Evolutionary conservation across 208 protist species (phyloP), one percentile per base, ranked within the genome.

Genomic region (Leishmania guyanensis): DNA sequence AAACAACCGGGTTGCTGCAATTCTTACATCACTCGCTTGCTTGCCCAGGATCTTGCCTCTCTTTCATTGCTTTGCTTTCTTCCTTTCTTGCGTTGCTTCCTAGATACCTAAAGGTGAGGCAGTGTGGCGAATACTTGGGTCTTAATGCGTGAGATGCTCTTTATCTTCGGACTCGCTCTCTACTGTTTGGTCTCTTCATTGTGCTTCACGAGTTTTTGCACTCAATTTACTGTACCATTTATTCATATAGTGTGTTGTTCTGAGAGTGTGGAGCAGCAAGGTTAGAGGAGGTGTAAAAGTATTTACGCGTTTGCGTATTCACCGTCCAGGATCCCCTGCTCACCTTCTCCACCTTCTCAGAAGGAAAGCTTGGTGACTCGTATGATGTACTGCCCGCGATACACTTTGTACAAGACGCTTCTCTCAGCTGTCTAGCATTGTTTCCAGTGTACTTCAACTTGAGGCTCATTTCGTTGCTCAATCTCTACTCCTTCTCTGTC

Each of bases 61-160:
- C 6, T 75, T 65, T 29, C 16, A 36, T 50, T 46, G 16, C 75
- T 77, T 80, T 77, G 64, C 66, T 48, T 78, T 81, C 43, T 33
- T 39, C 70, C 64, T 64, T 72, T 53, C 5, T 10, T 3, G 39
- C 6, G 33, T 71, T 50, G 66, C 20, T 46, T 53, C 53, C n/a
- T 54, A 53, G 69, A 73, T 36, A n/a, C 43, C 2, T 6, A 73
- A 73, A 54, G 20, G 39, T 1, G 46, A 12, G 68, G 20, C 39
- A 33, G 16, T 2, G 16, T 26, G 26, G 14, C 46, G 26, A 12
- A 20, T 22, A 2, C 22, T 10, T 53, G 69, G 46, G n/a, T 53
- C 5, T 46, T 26, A 36, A 26, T 16, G 5, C 22, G 12, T 73
- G 46, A 3, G 46, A 33, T 6, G 29, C 0, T 26, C 20, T 36